Base-by-base conservation (phyloP, 1,284 basidiomycete genomes). In the Bjerkandera adusta region DNA sequence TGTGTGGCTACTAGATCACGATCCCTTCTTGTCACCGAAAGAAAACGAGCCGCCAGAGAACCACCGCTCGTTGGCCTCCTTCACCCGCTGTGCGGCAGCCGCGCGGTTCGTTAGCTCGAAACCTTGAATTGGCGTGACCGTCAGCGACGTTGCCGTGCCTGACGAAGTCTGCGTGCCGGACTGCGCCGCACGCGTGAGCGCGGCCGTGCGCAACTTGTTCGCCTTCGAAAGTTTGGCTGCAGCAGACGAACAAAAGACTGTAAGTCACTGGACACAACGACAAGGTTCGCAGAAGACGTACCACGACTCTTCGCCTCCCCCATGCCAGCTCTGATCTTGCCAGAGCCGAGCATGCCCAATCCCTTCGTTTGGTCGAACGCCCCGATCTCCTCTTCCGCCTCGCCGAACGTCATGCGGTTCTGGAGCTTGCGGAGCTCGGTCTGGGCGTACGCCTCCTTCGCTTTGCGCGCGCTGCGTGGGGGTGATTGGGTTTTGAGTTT, bases 341-440 rank as follows among this genome's bases (percentile, higher is more conserved):
- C 96, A 13, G 85, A 85, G 36, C 92, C 92, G 54, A 98, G 92
- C 94, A 99, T 98, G 54, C 97, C 97, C 62, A 99, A 69, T 4
- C 97, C 97, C 68, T 94, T 90, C 10, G 92, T 94, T 74, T 98
- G 88, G 69, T 97, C 97, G 62, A 94, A 97, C 16, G 93, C 92
- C 30, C 92, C 94, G 18, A 94, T 88, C 68, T 99, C 97, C 60
- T 96, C 88, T 65, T 99, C 97, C 2, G 86, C 88, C 68, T 96
- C 88, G 45, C 97, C 97, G 59, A 99, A 99, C 54, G 80, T 85
- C 85, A 99, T 88, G 38, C 97, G 83, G 68, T 99, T 99, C 69
- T 97, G 94, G 57, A 97, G 75, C 70, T 99, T 99, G 54, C 92
- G 85, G 39, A 99, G 72, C 68, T 99, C 97, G 2, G 97, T 98